Conservation (phyloP, 345 rosid species). For the Bruguiera sexangula region DNA sequence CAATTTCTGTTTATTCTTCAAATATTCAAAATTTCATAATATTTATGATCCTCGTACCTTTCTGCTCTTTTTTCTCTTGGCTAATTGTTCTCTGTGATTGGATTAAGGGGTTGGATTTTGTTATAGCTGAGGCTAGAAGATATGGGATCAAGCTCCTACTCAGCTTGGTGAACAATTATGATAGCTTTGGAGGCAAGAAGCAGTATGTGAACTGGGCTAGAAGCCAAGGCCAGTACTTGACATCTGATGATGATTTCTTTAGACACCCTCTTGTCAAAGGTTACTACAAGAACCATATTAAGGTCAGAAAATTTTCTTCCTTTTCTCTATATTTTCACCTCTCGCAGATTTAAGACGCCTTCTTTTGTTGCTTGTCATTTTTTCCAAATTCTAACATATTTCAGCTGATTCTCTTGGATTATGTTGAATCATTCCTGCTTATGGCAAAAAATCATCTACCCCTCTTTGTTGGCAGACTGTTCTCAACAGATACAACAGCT, state of each 20-base stretch:
- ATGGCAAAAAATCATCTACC: background rate
- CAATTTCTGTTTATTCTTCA: background rate
- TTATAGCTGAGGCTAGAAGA: conserved; percentile 32
- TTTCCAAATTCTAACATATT: background rate
- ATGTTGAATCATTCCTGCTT: conserved; percentile 1
- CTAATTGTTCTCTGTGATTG: background rate
- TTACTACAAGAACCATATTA: conserved; percentile 28
- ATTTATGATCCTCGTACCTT: background rate
- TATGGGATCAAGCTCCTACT: conserved; percentile 27
- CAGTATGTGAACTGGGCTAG: conserved; percentile 32
- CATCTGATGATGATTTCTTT: conserved; percentile 34
- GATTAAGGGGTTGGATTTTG: conserved; percentile 31
- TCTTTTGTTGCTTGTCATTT: background rate
- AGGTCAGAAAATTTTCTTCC: background rate
- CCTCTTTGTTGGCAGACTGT: conserved; percentile 26
- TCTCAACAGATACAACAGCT: conserved; percentile 28
- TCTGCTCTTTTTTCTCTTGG: background rate
- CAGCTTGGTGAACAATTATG: conserved; percentile 35
- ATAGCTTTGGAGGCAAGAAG: conserved; percentile 34
- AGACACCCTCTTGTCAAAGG: conserved; percentile 27
- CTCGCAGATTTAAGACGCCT: background rate
- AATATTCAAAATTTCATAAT: background rate
- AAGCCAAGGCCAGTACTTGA: conserved; percentile 17
- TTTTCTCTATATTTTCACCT: background rate
- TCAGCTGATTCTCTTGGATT: background rate